Conservation (phyloP, 1,284 basidiomycete genomes). For the Thecaphora frezii region DNA sequence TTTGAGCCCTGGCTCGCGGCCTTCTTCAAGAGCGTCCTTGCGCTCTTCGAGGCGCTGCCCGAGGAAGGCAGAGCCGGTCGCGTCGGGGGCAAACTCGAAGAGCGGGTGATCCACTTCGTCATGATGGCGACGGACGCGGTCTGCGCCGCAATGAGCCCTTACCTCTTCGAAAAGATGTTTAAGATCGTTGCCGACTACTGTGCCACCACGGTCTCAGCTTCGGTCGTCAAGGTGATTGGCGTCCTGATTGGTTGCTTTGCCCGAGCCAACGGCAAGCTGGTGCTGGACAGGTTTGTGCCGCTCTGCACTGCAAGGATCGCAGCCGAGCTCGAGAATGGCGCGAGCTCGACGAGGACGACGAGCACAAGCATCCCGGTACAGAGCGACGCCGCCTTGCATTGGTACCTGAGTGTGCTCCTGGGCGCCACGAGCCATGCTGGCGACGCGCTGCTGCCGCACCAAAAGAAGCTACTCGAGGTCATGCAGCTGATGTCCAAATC, state of each 20-base stretch:
- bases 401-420: conserved; percentile 66
- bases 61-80: conserved; percentile 76
- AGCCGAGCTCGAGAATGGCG: conserved; percentile 84
- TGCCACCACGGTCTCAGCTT: conserved; percentile 72
- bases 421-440: conserved; percentile 45
- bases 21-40: conserved; percentile 81
- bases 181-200: conserved; percentile 80
- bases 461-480: conserved; percentile 70
- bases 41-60: conserved; percentile 87
- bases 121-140: conserved; percentile 81
- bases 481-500: conserved; percentile 73
- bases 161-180: conserved; percentile 81
- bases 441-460: conserved; percentile 68
- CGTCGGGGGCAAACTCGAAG: conserved; percentile 83
- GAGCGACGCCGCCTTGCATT: conserved; percentile 89
- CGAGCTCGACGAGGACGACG: conserved; percentile 86
- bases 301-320: conserved; percentile 79
- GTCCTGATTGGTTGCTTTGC: conserved; percentile 85
- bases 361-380: conserved; percentile 79
- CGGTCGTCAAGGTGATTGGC: conserved; percentile 85
- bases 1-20: conserved; percentile 88
- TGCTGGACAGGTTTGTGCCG: conserved; percentile 77
- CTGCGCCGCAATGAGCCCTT: conserved; percentile 82
- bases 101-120: conserved; percentile 77
- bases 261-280: conserved; percentile 74